These are phyloP conservation scores for Backusella tarrabulga DNA, from an alignment of 192 early-diverging fungal species.

Conservation along the genomic window DNA sequence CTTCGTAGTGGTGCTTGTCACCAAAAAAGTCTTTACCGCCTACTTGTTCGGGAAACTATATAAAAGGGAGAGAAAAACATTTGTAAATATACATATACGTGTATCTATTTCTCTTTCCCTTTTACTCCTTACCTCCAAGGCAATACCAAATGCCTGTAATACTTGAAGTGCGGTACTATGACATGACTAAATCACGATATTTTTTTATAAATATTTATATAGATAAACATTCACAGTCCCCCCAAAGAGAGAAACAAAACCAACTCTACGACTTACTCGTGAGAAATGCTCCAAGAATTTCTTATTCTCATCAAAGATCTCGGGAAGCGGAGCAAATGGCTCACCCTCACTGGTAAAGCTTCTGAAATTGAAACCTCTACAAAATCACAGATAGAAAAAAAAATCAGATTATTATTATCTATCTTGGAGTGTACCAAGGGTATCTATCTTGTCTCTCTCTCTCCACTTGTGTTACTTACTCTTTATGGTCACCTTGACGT, in stretches of 20 bases:
- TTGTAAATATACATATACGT: neutral
- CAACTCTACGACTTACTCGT: conserved; percentile 28
- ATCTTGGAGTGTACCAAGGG: neutral
- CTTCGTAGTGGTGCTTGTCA: conserved; percentile 48
- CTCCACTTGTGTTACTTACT: conserved; percentile 39
- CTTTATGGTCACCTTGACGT: conserved; percentile 58
- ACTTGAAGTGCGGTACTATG: conserved; percentile 47
- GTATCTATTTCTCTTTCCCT: conserved; percentile 42
- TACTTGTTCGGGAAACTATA: conserved; percentile 48
- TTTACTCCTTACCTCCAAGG: conserved; percentile 49
- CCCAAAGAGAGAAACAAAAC: neutral
- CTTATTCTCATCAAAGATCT: conserved; percentile 23
- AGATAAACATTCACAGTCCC: neutral
- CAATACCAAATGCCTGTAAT: conserved; percentile 60
- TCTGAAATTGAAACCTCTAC: conserved; percentile 56
- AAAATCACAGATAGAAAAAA: neutral
- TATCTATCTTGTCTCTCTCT: too few relatives aligned
- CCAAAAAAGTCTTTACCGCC: conserved; percentile 55
- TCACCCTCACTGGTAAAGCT: conserved; percentile 43
- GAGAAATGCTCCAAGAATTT: conserved; percentile 34
- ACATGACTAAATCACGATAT: conserved; percentile 33
- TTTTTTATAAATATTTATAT: neutral
- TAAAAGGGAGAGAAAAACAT: neutral
- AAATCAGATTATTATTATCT: neutral
- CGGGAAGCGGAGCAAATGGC: conserved; percentile 34